These are phyloP conservation scores for Populus alba DNA, from an alignment of 345 rosid species.

Conservation along the genomic window DNA sequence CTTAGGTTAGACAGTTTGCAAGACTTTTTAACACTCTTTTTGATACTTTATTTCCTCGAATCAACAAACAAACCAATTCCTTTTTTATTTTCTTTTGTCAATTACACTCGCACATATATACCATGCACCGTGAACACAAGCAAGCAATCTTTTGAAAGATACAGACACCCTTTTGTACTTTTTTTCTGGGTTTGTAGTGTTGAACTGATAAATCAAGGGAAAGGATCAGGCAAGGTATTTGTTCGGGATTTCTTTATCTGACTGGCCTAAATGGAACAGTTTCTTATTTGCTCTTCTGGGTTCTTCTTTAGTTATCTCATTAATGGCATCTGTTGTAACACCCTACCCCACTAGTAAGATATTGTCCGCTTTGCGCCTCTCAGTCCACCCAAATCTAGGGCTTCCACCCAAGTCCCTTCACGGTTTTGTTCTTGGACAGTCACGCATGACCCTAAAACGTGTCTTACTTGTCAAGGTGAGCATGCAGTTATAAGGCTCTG, in stretches of 20 bases:
- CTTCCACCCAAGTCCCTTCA: too few relatives aligned
- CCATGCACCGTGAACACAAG: constrained; percentile 2
- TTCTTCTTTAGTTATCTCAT: constrained; percentile 94
- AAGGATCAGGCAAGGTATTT: constrained; percentile 59
- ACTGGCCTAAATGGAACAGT: constrained; percentile 73
- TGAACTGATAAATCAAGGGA: constrained; percentile 44
- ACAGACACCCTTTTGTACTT: neutral
- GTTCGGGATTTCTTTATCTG: constrained; percentile 69
- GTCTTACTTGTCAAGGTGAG: too few relatives aligned
- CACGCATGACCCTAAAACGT: too few relatives aligned
- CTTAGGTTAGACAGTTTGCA: neutral
- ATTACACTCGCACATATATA: neutral
- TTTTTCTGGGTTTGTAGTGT: neutral
- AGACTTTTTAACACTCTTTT: neutral
- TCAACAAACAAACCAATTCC: neutral
- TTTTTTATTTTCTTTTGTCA: neutral
- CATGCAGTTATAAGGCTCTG: too few relatives aligned
- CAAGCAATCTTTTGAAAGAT: neutral
- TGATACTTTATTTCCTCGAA: constrained; percentile 15
- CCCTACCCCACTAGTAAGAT: too few relatives aligned
- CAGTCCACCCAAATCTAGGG: too few relatives aligned
- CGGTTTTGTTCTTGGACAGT: too few relatives aligned
- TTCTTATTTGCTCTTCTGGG: constrained; percentile 85
- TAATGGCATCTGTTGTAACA: constrained; percentile 60
- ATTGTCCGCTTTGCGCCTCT: too few relatives aligned